Conservation (phyloP, 306 rosid genomes). For the Trifolium subterraneum region DNA sequence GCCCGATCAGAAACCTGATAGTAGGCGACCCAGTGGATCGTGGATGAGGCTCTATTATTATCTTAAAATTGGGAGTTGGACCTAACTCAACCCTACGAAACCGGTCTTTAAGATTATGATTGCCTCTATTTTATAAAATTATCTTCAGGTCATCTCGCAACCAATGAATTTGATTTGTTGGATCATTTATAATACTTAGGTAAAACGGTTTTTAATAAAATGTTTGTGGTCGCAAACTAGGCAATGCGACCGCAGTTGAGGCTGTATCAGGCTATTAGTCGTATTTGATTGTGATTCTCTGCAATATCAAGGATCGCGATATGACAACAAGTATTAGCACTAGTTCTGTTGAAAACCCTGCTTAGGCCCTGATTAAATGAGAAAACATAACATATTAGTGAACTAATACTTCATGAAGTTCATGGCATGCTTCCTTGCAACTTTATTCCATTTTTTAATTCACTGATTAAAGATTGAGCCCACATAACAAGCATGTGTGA, state of each 20-base stretch:
- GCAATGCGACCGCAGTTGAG: background rate
- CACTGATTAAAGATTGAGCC: conserved; percentile 1
- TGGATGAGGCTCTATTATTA: too few relatives aligned
- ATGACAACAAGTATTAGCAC: too few relatives aligned
- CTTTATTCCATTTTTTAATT: conserved; percentile 23
- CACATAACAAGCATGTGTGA: conserved; percentile 21
- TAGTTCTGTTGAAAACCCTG: too few relatives aligned
- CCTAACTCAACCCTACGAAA: too few relatives aligned
- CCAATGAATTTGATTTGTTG: conserved; percentile 1
- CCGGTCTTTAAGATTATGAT: too few relatives aligned
- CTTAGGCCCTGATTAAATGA: background rate
- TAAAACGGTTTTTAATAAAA: background rate
- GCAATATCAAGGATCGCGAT: too few relatives aligned
- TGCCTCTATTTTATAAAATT: too few relatives aligned
- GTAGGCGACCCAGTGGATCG: too few relatives aligned
- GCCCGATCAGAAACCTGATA: too few relatives aligned
- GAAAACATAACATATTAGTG: conserved; percentile 6
- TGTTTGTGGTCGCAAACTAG: too few relatives aligned
- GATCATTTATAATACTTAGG: conserved; percentile 25
- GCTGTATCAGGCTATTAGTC: background rate
- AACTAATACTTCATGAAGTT: conserved; percentile 1
- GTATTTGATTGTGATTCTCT: background rate
- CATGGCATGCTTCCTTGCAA: conserved; percentile 28
- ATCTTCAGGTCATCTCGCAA: too few relatives aligned
- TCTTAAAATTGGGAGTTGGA: too few relatives aligned